Evolutionary conservation across 345 rosid genomes (phyloP).

Genomic region (Sonneratia alba): DNA sequence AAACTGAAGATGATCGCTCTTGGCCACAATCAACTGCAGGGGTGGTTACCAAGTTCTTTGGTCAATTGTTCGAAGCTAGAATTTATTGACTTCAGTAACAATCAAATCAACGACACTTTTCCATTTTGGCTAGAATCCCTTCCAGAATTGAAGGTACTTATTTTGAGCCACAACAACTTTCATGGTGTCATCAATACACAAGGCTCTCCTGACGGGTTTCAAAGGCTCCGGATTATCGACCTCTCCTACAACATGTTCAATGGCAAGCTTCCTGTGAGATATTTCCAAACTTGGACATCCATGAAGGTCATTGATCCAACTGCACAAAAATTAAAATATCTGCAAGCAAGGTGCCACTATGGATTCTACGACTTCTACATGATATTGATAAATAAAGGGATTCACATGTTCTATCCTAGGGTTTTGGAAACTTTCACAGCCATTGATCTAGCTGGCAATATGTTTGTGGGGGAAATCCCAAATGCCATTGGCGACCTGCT

Average conservation of each 20-base stretch:
- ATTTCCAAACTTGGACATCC: neutral
- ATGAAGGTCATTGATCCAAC: conserved; percentile 6
- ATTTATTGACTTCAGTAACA: conserved; percentile 1
- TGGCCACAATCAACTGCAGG: conserved; percentile 6
- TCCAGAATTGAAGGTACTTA: conserved; percentile 4
- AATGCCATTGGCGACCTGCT: conserved; percentile 1
- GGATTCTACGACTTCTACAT: neutral
- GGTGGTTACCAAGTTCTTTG: conserved; percentile 12
- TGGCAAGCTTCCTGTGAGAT: neutral
- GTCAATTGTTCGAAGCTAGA: neutral
- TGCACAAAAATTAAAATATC: neutral
- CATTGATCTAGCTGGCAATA: conserved; percentile 8
- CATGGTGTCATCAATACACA: neutral
- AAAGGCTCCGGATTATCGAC: neutral
- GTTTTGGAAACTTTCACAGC: neutral
- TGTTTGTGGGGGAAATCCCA: conserved; percentile 11
- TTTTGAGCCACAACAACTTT: conserved; percentile 7
- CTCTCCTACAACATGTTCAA: conserved; percentile 5
- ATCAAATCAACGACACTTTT: neutral
- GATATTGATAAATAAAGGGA: conserved; percentile 1
- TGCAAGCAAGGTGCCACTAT: neutral
- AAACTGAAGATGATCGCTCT: conserved; percentile 17
- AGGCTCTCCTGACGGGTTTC: neutral
- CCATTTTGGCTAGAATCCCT: conserved; percentile 10
- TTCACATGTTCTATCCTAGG: neutral